phyloP scores from a whole-genome alignment of 495 filamentous ascomycete genomes.

The Aspergillus ellipticus region DNA sequence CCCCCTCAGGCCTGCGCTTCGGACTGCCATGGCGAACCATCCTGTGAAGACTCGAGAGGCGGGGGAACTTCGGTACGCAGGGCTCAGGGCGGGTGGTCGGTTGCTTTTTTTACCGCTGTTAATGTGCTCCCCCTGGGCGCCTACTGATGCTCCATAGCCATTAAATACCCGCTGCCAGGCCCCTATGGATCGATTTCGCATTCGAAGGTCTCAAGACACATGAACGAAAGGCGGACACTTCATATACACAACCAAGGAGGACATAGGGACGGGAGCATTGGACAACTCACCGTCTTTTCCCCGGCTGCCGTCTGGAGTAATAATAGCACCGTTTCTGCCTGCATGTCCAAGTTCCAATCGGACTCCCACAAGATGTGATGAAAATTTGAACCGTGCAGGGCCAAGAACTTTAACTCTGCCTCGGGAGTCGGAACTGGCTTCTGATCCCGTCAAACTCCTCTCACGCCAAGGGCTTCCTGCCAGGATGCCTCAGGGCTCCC shows the following conservation, averaged over 20 bases:
- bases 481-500: background rate
- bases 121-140: background rate
- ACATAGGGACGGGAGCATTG: background rate
- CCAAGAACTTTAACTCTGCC: conserved; percentile 11
- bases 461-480: conserved; percentile 6
- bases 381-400: conserved; percentile 16
- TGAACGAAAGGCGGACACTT: background rate
- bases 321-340: background rate
- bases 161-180: background rate
- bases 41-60: conserved; percentile 15
- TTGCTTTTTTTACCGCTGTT: background rate
- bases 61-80: conserved; percentile 1
- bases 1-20: background rate
- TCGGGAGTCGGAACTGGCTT: background rate
- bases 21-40: conserved; percentile 1
- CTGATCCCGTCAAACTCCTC: conserved; percentile 1
- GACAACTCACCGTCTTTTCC: conserved; percentile 15
- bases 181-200: background rate
- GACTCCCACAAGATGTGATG: conserved; percentile 15
- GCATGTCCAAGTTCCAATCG: background rate
- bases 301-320: background rate
- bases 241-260: background rate
- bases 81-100: background rate
- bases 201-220: background rate
- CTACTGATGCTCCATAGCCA: conserved; percentile 4